Evolutionary conservation across 345 rosid genomes (phyloP).

Genomic region (Pseudoturritis turrita): DNA sequence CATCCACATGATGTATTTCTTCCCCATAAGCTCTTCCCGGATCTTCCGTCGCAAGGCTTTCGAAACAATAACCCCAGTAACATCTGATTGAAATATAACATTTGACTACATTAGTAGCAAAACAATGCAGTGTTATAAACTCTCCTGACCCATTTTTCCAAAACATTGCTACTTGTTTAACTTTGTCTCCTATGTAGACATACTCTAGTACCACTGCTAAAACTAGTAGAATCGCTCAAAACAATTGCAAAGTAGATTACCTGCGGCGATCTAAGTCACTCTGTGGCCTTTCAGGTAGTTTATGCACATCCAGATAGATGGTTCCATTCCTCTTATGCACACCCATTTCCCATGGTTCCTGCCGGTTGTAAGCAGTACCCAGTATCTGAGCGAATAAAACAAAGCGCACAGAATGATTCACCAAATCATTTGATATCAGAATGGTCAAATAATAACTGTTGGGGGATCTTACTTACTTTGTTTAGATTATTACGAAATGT

Average conservation of each 20-base stretch:
- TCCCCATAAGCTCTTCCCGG: conserved; percentile 74
- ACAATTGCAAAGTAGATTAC: conserved; percentile 32
- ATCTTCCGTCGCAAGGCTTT: conserved; percentile 92
- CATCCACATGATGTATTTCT: conserved; percentile 76
- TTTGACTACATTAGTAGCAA: background rate
- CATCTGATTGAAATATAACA: conserved; percentile 46
- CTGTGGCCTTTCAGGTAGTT: conserved; percentile 79
- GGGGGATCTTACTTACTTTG: conserved; percentile 53
- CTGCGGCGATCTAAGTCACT: conserved; percentile 85
- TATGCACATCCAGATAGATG: conserved; percentile 91
- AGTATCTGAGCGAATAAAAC: conserved; percentile 52
- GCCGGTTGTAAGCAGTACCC: conserved; percentile 75
- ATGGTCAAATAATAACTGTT: conserved; percentile 1
- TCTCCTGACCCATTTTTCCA: background rate
- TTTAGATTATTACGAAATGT: conserved; percentile 91
- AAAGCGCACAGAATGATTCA: background rate
- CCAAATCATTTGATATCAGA: background rate
- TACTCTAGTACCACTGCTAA: background rate
- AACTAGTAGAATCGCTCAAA: background rate
- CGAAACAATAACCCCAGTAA: conserved; percentile 98
- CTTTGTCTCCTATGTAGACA: background rate
- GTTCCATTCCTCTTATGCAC: conserved; percentile 97
- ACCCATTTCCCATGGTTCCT: conserved; percentile 99
- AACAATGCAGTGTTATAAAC: background rate
- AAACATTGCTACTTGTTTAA: background rate